Percentiles rank a stretch among this genome's conserved stretches.
These are phyloP conservation scores for Peribolospora baueri DNA, from an alignment of 768 basidiomycete genomes.

Conservation along the genomic window DNA sequence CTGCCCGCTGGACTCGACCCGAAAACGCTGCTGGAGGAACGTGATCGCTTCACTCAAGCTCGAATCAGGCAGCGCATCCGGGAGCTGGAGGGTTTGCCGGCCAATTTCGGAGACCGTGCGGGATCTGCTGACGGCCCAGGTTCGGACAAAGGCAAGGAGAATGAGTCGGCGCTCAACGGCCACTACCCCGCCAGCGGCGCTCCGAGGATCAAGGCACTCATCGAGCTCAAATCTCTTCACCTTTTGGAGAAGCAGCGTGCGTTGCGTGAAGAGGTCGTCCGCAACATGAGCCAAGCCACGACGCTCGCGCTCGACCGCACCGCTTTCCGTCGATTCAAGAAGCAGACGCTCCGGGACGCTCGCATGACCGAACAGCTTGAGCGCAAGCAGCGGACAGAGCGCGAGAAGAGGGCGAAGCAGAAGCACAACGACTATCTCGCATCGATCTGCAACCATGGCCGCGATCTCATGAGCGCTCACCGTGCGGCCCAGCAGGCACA, in stretches of 20 bases:
- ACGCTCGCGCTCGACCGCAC: conserved; percentile 50
- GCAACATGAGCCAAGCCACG: conserved; percentile 64
- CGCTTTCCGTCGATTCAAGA: conserved; percentile 68
- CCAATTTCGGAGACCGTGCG: conserved; percentile 49
- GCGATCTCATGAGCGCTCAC: conserved; percentile 43
- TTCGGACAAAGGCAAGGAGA: conserved; percentile 23
- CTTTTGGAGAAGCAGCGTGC: conserved; percentile 74
- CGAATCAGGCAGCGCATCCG: conserved; percentile 66
- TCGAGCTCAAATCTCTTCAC: conserved; percentile 74
- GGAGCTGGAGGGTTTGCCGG: conserved; percentile 48
- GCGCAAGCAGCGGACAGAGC: conserved; percentile 68
- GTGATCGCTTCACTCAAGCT: conserved; percentile 71
- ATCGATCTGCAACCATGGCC: conserved; percentile 63
- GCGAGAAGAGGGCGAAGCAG: conserved; percentile 81
- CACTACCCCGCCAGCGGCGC: conserved; percentile 22
- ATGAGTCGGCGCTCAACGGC: conserved; percentile 31
- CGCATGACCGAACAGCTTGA: conserved; percentile 71
- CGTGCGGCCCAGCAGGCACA: conserved; percentile 28
- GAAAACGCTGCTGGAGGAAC: conserved; percentile 68
- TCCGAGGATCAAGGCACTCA: conserved; percentile 65
- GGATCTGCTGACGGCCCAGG: conserved; percentile 17
- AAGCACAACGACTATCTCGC: conserved; percentile 85
- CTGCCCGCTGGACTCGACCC: conserved; percentile 84
- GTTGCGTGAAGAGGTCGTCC: conserved; percentile 59
- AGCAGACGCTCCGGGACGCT: conserved; percentile 67